These are phyloP conservation scores for Crepidotus sp. DNA, from an alignment of 1,284 basidiomycete genomes.

Conservation along the genomic window DNA sequence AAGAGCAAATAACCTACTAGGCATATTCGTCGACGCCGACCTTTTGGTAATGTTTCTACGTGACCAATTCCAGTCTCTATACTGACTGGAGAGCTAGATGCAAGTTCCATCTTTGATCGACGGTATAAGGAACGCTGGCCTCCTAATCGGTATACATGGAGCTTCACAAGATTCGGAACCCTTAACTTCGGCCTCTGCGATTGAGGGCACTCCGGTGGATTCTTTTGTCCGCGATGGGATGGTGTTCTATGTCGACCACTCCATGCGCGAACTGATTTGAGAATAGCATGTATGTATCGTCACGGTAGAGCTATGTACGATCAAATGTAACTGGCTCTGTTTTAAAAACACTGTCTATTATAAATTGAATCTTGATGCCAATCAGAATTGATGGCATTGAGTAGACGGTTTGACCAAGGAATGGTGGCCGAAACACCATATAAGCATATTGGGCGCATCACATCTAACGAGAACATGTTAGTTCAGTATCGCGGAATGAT, in stretches of 20 bases:
- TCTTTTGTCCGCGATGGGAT: slow-evolving; percentile 55
- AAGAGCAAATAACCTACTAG: slow-evolving; percentile 88
- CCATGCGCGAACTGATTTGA: slow-evolving; percentile 38
- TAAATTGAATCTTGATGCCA: too few species aligned
- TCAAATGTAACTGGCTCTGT: too few species aligned
- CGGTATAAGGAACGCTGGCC: slow-evolving; percentile 81
- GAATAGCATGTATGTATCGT: too few species aligned
- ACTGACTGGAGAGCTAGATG: slow-evolving; percentile 29
- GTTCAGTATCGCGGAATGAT: not conserved
- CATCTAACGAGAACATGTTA: slow-evolving; percentile 2
- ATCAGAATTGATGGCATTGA: too few species aligned
- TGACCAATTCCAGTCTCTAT: too few species aligned
- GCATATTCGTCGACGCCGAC: slow-evolving; percentile 85
- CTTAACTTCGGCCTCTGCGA: slow-evolving; percentile 30
- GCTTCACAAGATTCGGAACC: slow-evolving; percentile 36
- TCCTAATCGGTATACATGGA: slow-evolving; percentile 78
- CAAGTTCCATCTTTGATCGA: slow-evolving; percentile 79
- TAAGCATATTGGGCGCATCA: too few species aligned
- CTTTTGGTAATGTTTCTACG: slow-evolving; percentile 49
- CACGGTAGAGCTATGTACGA: not conserved
- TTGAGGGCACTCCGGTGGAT: slow-evolving; percentile 51
- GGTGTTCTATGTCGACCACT: slow-evolving; percentile 56
- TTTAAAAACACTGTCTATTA: too few species aligned
- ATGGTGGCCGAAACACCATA: too few species aligned
- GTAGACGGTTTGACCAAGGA: too few species aligned